Base-by-base conservation (phyloP, 768 basidiomycete species). In the Boletus coccyginus region DNA sequence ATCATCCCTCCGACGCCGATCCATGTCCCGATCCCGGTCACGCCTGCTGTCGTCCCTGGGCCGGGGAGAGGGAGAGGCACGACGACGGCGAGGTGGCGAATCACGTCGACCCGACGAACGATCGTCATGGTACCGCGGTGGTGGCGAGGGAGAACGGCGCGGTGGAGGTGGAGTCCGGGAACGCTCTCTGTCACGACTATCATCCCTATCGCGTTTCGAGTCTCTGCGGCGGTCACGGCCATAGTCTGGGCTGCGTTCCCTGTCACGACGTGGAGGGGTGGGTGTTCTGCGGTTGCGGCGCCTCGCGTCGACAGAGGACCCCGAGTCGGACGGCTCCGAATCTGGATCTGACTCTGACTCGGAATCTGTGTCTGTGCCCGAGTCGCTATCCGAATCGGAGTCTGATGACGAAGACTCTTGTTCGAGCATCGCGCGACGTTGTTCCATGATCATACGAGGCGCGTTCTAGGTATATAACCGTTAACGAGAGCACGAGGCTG, bases 381-480 rank as follows among this genome's bases (percentile, higher is more conserved):
- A 72, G n/a, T 58, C 58, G 16, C 44, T 50, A 36, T 74, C 75
- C 8, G 75, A 72, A 52, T 73, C 66, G 1, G 71, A 69, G 40
- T 74, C 75, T 1, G 77, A 78, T 2, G 78, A 77, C 7, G 75
- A 79, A 0, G 79, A 79, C 48, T 77, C 81, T 21, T 85, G 90
- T 68, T 89, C 90, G 27, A 93, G 79, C 80, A 91, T 86, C 4
- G 90, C 91, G 35, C 91, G 88, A 36, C 93, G 87, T 73, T 96
- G 94, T 67, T 94, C 94, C 87, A 97, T 89, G 66, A 98, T 93
- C 44, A 97, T 73, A 44, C 85, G 83, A 3, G 96, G 96, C 2
- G 94, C 94, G 64, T 95, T 95, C 93, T 94, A 57, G 39, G 10
- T 42, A 33, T 42, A 33, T n/a, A 33, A 21, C 57, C 43, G 64